phyloP scores from a whole-genome alignment of 2,329 filamentous ascomycete species.

The Claviceps digitariae region DNA sequence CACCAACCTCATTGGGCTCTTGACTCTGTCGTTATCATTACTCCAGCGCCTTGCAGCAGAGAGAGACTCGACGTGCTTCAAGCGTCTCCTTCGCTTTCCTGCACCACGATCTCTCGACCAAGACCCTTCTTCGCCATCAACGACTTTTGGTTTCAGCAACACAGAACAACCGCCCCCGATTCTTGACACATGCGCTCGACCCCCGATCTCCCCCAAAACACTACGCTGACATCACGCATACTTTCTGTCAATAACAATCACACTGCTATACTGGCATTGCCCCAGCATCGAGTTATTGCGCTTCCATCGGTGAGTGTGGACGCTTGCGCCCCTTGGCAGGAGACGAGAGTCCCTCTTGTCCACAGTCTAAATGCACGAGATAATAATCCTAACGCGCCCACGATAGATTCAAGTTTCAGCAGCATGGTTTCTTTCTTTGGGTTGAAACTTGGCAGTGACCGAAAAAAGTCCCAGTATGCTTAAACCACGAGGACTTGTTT shows the following conservation, averaged over 20 bases:
- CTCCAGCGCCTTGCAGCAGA: neutral
- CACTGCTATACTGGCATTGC: neutral
- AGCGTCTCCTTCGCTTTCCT: neutral
- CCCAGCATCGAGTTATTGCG: neutral
- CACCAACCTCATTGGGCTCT: too few species aligned
- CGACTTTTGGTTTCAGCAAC: neutral
- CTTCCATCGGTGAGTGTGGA: neutral
- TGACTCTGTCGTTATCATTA: too few species aligned
- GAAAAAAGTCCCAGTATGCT: constrained; percentile 38
- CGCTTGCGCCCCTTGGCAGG: neutral
- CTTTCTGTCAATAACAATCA: neutral
- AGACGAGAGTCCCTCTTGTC: neutral
- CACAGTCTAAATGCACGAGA: neutral
- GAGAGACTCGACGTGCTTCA: neutral
- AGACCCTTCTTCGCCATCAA: neutral
- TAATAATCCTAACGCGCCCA: neutral
- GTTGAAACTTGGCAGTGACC: constrained; percentile 40
- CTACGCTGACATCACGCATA: neutral
- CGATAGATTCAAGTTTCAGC: neutral
- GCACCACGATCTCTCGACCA: neutral
- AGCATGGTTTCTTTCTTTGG: constrained; percentile 48
- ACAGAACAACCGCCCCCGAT: neutral
- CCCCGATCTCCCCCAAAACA: neutral
- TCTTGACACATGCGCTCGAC: neutral
- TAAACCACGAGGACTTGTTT: constrained; percentile 6